Percentiles rank a stretch among this genome's conserved stretches.
Evolutionary conservation across 768 basidiomycete species (phyloP).

Genomic region (Tricholoma flavovirens): DNA sequence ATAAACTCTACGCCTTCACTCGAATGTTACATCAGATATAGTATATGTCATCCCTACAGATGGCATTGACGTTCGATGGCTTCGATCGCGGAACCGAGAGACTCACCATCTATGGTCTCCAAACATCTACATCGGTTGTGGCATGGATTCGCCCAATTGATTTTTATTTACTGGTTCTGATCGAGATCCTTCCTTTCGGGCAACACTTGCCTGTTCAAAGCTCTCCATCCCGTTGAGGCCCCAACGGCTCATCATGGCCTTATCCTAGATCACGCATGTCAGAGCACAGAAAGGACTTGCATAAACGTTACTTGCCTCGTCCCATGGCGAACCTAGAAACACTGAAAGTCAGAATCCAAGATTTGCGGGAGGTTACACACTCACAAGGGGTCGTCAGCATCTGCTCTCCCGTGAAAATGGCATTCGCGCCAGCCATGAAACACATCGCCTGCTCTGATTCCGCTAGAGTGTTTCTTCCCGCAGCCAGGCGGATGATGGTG

Average conservation of each 20-base stretch:
- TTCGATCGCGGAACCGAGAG: constrained; percentile 11
- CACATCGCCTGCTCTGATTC: constrained; percentile 97
- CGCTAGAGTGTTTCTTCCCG: constrained; percentile 81
- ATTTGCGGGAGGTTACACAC: constrained; percentile 23
- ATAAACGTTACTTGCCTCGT: constrained; percentile 51
- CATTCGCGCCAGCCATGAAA: constrained; percentile 98
- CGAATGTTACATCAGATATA: background rate
- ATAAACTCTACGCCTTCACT: background rate
- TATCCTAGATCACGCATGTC: constrained; percentile 58
- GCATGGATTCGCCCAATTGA: constrained; percentile 2
- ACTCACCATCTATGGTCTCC: constrained; percentile 6
- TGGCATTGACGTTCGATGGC: background rate
- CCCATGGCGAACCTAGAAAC: constrained; percentile 80
- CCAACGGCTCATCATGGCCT: constrained; percentile 90
- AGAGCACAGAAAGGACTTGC: constrained; percentile 6
- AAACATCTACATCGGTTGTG: background rate
- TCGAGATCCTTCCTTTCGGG: constrained; percentile 43
- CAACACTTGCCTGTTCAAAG: constrained; percentile 70
- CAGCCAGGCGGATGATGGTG: constrained; percentile 93
- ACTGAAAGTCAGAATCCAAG: constrained; percentile 9
- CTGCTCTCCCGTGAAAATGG: constrained; percentile 95
- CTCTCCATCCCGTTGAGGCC: constrained; percentile 88
- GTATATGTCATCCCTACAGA: background rate
- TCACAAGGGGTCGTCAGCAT: constrained; percentile 97
- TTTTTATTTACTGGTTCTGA: constrained; percentile 9